A percentile compares a stretch with the other conserved stretches of the same genome.
Evolutionary conservation across 805 yeast species (phyloP).

Genomic region (Cyberlindnera bimundalis): DNA sequence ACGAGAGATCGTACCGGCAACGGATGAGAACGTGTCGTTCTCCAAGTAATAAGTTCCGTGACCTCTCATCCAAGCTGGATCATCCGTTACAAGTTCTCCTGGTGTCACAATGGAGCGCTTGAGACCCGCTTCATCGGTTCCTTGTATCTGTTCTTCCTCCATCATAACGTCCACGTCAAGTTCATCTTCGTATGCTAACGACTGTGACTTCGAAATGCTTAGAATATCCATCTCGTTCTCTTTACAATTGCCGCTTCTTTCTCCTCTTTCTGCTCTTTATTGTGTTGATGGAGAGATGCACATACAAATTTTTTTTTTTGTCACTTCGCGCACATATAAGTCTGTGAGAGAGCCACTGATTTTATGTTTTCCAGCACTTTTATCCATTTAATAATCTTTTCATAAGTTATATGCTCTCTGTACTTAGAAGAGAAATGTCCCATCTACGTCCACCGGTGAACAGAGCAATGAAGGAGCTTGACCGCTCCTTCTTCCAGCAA

Average conservation of each 20-base stretch:
- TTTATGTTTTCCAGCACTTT: no score
- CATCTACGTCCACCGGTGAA: conserved; percentile 59
- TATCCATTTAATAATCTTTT: no score
- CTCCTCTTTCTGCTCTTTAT: background rate
- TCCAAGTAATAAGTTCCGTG: conserved; percentile 88
- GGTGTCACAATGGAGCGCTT: conserved; percentile 71
- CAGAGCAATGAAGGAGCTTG: conserved; percentile 61
- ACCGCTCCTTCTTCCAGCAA: conserved; percentile 58
- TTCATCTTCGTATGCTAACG: conserved; percentile 20
- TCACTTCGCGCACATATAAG: background rate
- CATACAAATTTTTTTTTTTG: background rate
- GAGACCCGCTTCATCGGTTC: conserved; percentile 28
- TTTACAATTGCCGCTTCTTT: background rate
- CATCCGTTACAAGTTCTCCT: conserved; percentile 94
- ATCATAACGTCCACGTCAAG: conserved; percentile 37
- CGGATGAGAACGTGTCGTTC: conserved; percentile 79
- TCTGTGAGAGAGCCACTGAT: no score
- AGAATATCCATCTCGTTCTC: conserved; percentile 16
- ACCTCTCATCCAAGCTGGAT: conserved; percentile 97
- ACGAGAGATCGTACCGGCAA: conserved; percentile 84
- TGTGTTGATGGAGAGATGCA: background rate
- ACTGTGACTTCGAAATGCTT: conserved; percentile 18
- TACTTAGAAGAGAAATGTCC: conserved; percentile 2
- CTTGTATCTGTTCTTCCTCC: conserved; percentile 22
- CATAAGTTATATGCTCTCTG: background rate